A percentile compares a stretch with the other conserved stretches of the same genome.
These are phyloP conservation scores for Rosa chinensis DNA, from an alignment of 306 rosid genomes.

Conservation along the genomic window DNA sequence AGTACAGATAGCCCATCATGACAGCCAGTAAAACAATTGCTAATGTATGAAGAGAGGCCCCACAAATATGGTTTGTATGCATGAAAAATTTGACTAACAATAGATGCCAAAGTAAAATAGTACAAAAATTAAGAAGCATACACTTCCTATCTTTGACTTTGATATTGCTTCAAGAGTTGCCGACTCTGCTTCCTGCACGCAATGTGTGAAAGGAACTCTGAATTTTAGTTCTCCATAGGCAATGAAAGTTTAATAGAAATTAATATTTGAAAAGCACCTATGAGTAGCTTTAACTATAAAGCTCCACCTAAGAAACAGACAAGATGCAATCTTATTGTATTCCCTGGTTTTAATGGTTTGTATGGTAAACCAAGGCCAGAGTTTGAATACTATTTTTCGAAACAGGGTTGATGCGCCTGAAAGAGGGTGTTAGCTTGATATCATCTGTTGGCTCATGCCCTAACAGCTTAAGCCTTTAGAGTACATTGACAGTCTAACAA, in stretches of 20 bases:
- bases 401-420: background rate
- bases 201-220: constrained; percentile 15
- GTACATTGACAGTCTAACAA: background rate
- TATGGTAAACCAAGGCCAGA: background rate
- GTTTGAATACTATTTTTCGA: background rate
- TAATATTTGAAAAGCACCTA: background rate
- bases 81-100: constrained; percentile 2
- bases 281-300: background rate
- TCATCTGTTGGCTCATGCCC: background rate
- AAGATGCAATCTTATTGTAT: background rate
- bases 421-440: background rate
- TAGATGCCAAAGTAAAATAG: constrained; percentile 10
- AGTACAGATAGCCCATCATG: background rate
- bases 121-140: constrained; percentile 40
- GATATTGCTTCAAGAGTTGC: constrained; percentile 96
- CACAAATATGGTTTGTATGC: constrained; percentile 1
- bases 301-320: background rate
- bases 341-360: background rate
- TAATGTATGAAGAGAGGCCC: background rate
- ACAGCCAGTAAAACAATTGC: background rate
- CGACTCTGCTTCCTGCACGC: constrained; percentile 83
- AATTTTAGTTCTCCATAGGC: constrained; percentile 1
- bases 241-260: background rate
- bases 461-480: background rate
- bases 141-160: constrained; percentile 83